These are phyloP conservation scores for Spergularia marina DNA, from an alignment of 148 eudicot genomes.

Conservation along the genomic window DNA sequence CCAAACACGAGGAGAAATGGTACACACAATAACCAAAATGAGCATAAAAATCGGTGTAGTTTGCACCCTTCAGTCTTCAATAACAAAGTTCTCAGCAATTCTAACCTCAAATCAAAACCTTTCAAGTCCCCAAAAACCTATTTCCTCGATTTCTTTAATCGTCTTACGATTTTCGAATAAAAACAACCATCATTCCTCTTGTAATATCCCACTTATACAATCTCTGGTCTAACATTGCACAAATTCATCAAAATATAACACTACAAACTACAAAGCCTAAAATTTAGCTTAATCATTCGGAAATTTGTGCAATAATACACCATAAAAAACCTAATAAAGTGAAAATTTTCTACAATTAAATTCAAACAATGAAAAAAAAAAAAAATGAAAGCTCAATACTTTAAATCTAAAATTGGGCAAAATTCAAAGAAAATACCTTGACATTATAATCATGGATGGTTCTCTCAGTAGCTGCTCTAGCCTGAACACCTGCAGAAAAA, in stretches of 20 bases:
- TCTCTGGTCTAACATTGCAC: not conserved
- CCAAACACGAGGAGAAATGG: no score
- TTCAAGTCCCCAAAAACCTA: not conserved
- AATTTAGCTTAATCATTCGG: not conserved
- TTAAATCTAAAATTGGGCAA: not conserved
- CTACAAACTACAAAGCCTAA: not conserved
- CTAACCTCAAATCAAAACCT: not conserved
- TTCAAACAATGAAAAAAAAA: not conserved
- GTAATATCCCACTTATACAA: not conserved
- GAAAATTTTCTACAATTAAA: not conserved
- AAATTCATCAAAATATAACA: not conserved
- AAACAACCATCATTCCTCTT: not conserved
- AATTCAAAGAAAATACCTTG: slow-evolving; percentile 53
- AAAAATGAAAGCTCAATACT: not conserved
- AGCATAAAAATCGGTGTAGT: not conserved
- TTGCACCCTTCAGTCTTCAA: not conserved
- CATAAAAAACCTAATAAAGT: not conserved
- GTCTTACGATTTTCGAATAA: not conserved
- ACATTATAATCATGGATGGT: slow-evolving; percentile 75
- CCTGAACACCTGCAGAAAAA: slow-evolving; percentile 37
- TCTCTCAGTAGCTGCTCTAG: slow-evolving; percentile 77
- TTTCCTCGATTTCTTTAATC: not conserved
- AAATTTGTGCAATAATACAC: not conserved
- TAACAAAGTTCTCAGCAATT: no score
- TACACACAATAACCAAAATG: no score